Percentiles rank a stretch among this genome's conserved stretches.
Conservation (phyloP, 257 asterid species). For the Penstemon eatonii region DNA sequence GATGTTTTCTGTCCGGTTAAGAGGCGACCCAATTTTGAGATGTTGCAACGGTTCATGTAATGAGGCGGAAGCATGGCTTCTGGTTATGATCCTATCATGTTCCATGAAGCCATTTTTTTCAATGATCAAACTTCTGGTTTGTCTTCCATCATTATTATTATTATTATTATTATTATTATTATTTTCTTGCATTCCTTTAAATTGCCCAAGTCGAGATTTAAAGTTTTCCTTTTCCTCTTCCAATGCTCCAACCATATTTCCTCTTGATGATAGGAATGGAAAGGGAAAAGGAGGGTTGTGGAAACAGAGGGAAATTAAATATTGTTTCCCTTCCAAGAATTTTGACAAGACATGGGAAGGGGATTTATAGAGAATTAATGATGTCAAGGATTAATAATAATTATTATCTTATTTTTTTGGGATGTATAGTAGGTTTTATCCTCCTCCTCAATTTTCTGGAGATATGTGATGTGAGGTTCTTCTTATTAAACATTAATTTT, state of each 20-base stretch:
- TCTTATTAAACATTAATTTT: conserved; percentile 3
- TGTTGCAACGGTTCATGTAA: conserved; percentile 17
- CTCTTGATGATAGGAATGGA: not conserved
- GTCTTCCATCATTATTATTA: conserved; percentile 22
- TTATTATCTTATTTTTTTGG: no score
- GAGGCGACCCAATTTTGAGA: conserved; percentile 21
- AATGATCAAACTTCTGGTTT: conserved; percentile 31
- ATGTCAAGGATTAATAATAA: not conserved
- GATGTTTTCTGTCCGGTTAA: conserved; percentile 35
- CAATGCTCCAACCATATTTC: conserved; percentile 48
- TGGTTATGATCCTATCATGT: conserved; percentile 28
- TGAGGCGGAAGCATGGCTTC: conserved; percentile 25
- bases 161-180: not conserved
- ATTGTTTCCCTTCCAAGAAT: conserved; percentile 14
- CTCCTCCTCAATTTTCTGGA: conserved; percentile 20
- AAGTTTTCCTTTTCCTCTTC: conserved; percentile 58
- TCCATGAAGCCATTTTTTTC: conserved; percentile 22
- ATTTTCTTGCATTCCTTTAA: conserved; percentile 31
- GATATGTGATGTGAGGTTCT: conserved; percentile 42
- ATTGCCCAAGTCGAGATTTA: conserved; percentile 28
- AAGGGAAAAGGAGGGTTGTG: not conserved
- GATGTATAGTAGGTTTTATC: not conserved
- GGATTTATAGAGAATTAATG: not conserved
- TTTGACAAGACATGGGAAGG: conserved; percentile 10
- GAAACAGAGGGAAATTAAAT: not conserved